Evolutionary conservation across 306 rosid species (phyloP).

Genomic region (Macrotyloma uniflorum): DNA sequence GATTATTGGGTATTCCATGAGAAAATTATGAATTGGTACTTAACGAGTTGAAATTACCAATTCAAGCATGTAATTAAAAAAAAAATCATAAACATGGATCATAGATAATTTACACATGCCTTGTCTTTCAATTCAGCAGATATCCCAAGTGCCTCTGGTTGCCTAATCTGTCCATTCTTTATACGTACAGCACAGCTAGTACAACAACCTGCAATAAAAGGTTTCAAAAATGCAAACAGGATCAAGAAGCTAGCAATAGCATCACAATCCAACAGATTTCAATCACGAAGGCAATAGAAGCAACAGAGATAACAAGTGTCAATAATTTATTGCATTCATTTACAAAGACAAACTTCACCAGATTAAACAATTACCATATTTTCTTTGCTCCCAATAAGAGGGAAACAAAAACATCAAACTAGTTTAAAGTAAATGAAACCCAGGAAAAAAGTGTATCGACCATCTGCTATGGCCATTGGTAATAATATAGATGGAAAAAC

Average conservation of each 20-base stretch:
- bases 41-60: conserved; percentile 27
- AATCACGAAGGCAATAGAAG: not conserved
- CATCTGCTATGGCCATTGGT: not conserved
- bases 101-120: conserved; percentile 45
- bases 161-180: conserved; percentile 85
- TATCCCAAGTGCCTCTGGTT: conserved; percentile 96
- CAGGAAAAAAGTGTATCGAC: not conserved
- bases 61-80: not conserved
- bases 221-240: conserved; percentile 9
- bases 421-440: not conserved
- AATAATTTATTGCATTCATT: conserved; percentile 1
- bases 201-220: conserved; percentile 80
- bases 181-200: conserved; percentile 98
- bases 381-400: not conserved
- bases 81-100: not conserved
- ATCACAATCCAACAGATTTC: conserved; percentile 23
- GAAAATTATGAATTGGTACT: conserved; percentile 24
- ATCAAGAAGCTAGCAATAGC: conserved; percentile 20
- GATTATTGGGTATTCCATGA: not conserved
- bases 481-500: not conserved
- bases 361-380: conserved; percentile 6
- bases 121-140: conserved; percentile 87
- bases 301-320: conserved; percentile 5
- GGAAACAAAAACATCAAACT: not conserved
- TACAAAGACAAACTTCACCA: conserved; percentile 11